phyloP scores from a whole-genome alignment of 148 eudicot species.

The Bassia scoparia region DNA sequence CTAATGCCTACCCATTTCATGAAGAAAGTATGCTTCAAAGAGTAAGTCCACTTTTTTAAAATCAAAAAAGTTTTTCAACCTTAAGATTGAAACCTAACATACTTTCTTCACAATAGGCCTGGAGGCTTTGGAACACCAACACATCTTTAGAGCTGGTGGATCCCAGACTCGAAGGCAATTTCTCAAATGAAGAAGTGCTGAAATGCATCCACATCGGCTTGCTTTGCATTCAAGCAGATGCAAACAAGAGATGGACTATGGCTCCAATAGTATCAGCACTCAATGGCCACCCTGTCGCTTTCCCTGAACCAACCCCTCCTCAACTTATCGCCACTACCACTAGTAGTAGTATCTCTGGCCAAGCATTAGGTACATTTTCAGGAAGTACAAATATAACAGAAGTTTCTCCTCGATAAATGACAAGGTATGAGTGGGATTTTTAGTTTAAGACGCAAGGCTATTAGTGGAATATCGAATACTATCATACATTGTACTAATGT shows the following conservation, averaged over 20 bases:
- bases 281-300: neutral
- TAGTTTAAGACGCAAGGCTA: too few relatives aligned
- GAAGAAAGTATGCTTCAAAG: conserved; percentile 18
- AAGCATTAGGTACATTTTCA: neutral
- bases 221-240: conserved; percentile 27
- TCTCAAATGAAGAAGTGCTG: neutral
- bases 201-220: conserved; percentile 29
- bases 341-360: neutral
- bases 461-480: too few relatives aligned
- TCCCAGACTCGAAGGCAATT: neutral
- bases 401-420: neutral
- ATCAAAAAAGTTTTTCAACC: neutral
- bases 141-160: conserved; percentile 16
- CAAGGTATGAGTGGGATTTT: neutral
- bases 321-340: neutral
- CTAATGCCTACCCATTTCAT: conserved; percentile 11
- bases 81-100: neutral
- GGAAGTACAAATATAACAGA: conserved; percentile 7
- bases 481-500: too few relatives aligned
- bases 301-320: conserved; percentile 9
- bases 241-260: conserved; percentile 23
- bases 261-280: conserved; percentile 8
- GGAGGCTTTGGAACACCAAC: conserved; percentile 21
- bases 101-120: neutral
- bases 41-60: neutral